Base-by-base conservation (phyloP, 179 eudicot species). In the Vitellaria paradoxa region DNA sequence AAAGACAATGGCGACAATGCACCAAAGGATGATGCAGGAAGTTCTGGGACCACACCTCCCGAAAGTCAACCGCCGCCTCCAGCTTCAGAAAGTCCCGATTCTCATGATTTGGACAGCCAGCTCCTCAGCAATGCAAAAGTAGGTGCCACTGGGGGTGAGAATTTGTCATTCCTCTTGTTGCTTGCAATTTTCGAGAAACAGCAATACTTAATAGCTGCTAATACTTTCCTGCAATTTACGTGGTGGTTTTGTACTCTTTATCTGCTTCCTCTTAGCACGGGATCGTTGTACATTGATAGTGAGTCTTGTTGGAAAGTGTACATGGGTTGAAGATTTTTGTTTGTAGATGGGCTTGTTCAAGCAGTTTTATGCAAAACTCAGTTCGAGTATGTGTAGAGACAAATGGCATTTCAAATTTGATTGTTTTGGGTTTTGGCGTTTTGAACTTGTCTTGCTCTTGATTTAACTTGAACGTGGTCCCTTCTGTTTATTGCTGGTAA, bases 251-350 rank as follows among this genome's bases (percentile, higher is more conserved):
- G 79, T 66, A 74, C 77, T 81, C 72, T 69, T 47, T 62, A 76
- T 78, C 77, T 81, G 80, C 74, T 82, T 70, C 74, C 76, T 42
- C 45, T 77, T 75, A 75, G 72, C n/a, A 7, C 72, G 42, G 78
- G 57, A 69, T 72, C 82, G 9, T 57, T 88, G 89, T 83, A 86
- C 87, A 87, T 83, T 72, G 68, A 53, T 53, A 60, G 49, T 70
- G 42, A 73, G 76, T 57, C 81, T 73, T 75, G 74, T 70, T 76
- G 75, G 81, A 81, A 78, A 79, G 56, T 86, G 66, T 74, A 79
- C 59, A 63, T 77, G 69, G 55, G 42, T 45, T 72, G 68, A 30
- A 26, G 59, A 63, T 56, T 73, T 72, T 78, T 59, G 73, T 79
- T 65, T 70, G 70, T 68, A 30, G 37, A 30, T 30, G 37, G 37